These are phyloP conservation scores for Aspergillus affinis DNA, from an alignment of 495 filamentous ascomycete species.

Conservation along the genomic window DNA sequence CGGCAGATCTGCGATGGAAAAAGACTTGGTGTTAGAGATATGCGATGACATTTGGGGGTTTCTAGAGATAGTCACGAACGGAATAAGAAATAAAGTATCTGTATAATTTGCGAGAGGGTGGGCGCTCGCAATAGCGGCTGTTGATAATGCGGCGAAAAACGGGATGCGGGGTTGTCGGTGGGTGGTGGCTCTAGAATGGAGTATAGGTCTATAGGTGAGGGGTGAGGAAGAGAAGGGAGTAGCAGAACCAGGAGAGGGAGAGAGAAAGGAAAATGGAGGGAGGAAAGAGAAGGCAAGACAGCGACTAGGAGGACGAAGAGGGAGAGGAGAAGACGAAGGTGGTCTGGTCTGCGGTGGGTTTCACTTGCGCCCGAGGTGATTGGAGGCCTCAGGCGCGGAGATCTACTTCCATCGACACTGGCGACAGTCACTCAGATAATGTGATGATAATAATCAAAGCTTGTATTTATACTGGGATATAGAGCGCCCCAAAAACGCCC, in stretches of 20 bases:
- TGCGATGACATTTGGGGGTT: background rate
- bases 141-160: background rate
- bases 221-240: background rate
- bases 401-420: no score
- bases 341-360: background rate
- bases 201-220: background rate
- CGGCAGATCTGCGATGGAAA: background rate
- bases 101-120: background rate
- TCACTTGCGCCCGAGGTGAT: background rate
- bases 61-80: background rate
- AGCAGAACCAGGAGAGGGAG: background rate
- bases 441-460: no score
- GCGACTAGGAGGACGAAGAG: background rate
- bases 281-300: background rate
- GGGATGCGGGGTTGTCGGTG: background rate
- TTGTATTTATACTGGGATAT: background rate
- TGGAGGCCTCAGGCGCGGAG: no score
- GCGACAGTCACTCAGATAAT: no score
- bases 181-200: background rate
- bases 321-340: background rate
- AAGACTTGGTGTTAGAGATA: background rate
- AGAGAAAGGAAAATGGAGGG: background rate
- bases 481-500: conserved; percentile 10
- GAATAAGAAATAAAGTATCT: background rate
- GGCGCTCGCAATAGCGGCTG: background rate